phyloP scores from a whole-genome alignment of 2,329 filamentous ascomycete species.

The Fusarium mangiferae region DNA sequence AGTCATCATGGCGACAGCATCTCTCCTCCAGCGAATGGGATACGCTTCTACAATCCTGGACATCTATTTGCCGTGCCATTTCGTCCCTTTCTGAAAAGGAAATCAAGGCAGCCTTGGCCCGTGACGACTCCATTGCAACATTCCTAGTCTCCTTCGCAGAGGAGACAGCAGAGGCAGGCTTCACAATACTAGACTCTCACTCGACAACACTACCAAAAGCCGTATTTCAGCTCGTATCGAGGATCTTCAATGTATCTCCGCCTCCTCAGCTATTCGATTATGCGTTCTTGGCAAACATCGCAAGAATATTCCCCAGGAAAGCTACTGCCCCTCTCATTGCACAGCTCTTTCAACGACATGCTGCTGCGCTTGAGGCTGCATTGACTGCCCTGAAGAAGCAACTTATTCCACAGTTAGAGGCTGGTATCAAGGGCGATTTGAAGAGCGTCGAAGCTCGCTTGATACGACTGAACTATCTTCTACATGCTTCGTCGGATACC shows the following conservation, averaged over 20 bases:
- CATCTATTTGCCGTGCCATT: slow-evolving; percentile 72
- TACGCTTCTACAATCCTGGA: slow-evolving; percentile 80
- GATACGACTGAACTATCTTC: slow-evolving; percentile 69
- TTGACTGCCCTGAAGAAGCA: slow-evolving; percentile 69
- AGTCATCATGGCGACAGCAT: slow-evolving; percentile 71
- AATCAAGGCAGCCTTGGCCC: slow-evolving; percentile 62
- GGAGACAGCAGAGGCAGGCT: slow-evolving; percentile 59
- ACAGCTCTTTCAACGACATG: slow-evolving; percentile 62
- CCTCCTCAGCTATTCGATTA: slow-evolving; percentile 67
- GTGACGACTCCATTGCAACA: slow-evolving; percentile 66
- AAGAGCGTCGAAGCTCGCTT: slow-evolving; percentile 65
- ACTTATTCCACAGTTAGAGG: slow-evolving; percentile 71
- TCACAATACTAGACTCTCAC: slow-evolving; percentile 48
- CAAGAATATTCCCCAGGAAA: slow-evolving; percentile 73
- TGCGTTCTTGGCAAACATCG: slow-evolving; percentile 75
- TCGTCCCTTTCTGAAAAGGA: slow-evolving; percentile 66
- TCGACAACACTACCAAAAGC: slow-evolving; percentile 66
- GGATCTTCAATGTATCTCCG: slow-evolving; percentile 58
- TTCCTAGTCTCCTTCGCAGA: slow-evolving; percentile 77
- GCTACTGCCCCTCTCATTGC: slow-evolving; percentile 62
- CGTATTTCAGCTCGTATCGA: slow-evolving; percentile 71
- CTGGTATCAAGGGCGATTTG: slow-evolving; percentile 65
- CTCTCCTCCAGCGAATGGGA: slow-evolving; percentile 80
- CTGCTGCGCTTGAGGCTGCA: slow-evolving; percentile 61
- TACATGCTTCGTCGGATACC: slow-evolving; percentile 68